These are phyloP conservation scores for Grigorovia jiainica DNA, from an alignment of 805 yeast species.

Conservation along the genomic window DNA sequence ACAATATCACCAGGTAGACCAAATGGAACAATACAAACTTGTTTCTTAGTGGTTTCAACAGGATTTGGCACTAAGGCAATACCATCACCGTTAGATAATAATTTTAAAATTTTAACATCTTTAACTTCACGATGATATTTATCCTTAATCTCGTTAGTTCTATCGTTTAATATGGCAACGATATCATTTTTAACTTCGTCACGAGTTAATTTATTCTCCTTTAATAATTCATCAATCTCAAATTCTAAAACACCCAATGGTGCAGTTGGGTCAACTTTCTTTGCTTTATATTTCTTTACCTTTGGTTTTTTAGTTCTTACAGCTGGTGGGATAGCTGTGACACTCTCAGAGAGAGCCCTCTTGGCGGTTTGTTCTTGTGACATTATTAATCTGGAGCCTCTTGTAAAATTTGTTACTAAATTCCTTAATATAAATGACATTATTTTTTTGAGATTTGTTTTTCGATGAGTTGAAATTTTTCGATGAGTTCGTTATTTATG, in stretches of 20 bases:
- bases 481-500: not conserved
- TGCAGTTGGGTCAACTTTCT: conserved; percentile 63
- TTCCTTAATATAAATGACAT: not conserved
- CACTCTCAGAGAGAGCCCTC: conserved; percentile 1
- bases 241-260: conserved; percentile 69
- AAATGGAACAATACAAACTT: conserved; percentile 75
- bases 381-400: not conserved
- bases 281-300: conserved; percentile 47
- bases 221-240: conserved; percentile 57
- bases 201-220: conserved; percentile 32
- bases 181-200: conserved; percentile 58
- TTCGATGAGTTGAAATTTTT: not conserved
- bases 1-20: conserved; percentile 81
- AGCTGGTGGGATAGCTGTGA: conserved; percentile 1
- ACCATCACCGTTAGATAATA: conserved; percentile 84
- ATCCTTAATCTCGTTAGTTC: conserved; percentile 29
- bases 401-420: not conserved
- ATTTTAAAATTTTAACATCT: conserved; percentile 46
- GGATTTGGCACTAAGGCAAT: conserved; percentile 63
- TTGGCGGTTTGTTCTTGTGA: conserved; percentile 1
- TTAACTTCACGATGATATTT: conserved; percentile 50
- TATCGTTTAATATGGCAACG: conserved; percentile 52
- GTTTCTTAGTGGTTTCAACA: conserved; percentile 34
- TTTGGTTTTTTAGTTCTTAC: conserved; percentile 28
- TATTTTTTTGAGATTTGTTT: not conserved